These are phyloP conservation scores for Durusdinium trenchii DNA, from an alignment of 73 alveolate genomes.

Conservation along the genomic window DNA sequence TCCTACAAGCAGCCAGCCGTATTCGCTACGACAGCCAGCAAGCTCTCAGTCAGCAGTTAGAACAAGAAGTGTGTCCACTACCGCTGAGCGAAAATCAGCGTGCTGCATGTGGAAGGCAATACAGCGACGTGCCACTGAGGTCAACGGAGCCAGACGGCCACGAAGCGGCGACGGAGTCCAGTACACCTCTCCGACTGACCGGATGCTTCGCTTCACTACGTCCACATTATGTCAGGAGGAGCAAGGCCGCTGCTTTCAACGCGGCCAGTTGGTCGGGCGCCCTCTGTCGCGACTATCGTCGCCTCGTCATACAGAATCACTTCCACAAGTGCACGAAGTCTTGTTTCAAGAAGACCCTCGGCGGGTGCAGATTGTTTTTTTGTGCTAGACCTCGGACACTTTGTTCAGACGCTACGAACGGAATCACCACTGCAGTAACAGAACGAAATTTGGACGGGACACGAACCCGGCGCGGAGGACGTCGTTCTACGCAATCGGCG, in stretches of 20 bases:
- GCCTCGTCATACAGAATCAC: conserved; percentile 43
- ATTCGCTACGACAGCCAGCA: conserved; percentile 14
- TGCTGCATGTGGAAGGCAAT: neutral
- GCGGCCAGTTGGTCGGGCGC: too few relatives aligned
- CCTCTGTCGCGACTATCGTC: conserved; percentile 1
- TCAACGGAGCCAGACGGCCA: conserved; percentile 9
- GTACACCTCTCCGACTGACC: neutral
- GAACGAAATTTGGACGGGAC: too few relatives aligned
- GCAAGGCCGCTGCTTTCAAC: too few relatives aligned
- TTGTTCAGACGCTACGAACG: too few relatives aligned
- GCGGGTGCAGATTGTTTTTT: too few relatives aligned
- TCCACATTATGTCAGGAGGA: neutral
- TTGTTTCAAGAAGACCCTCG: conserved; percentile 50
- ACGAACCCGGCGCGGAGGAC: too few relatives aligned
- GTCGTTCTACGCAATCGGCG: too few relatives aligned
- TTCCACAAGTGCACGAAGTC: conserved; percentile 59
- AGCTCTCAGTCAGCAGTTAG: neutral
- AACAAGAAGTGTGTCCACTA: neutral
- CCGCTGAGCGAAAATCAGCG: conserved; percentile 3
- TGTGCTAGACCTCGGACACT: too few relatives aligned
- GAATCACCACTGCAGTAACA: too few relatives aligned
- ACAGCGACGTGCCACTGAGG: neutral
- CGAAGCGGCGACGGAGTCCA: neutral
- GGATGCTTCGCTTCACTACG: neutral
- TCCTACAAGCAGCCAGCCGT: neutral